Evolutionary conservation across 371 early-diverging fungal species (phyloP), one percentile per base, ranked within the genome.

Genomic region (Mortierella sp.): DNA sequence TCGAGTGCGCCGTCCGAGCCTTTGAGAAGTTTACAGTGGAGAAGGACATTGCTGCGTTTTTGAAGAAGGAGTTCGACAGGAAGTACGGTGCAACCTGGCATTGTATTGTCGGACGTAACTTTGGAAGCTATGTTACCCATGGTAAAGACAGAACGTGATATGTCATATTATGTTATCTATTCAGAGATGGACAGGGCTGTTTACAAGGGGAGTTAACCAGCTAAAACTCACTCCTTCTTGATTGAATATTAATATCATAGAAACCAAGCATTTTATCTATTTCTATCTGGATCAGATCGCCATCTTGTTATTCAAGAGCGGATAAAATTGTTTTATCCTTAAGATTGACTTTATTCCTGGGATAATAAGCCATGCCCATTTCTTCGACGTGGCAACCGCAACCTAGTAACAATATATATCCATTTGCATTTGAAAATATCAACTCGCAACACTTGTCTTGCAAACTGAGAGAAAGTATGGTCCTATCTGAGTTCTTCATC

Each of bases 61-160:
- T 99, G 86, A 99, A 99, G 88, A 92, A 95, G 64, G 97, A 97
- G 72, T 98, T 97, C 75, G 99, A 99, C 89, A 94, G 94, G 82
- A 95, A 96, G 87, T 97, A 95, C 82, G 95, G 96, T 69, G 91
- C 94, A 39, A 95, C 97, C 51, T 99, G 99, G 98, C 99, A 99
- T 80, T 97, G 95, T 79, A 93, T 98, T 62, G 99, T 97, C 51
- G 99, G 99, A 55, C 88, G 96, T 63, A 97, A 94, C 88, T 98
- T 97, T 91, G 99, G 98, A 54, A 95, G 95, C 53, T 97, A 94
- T 70, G 99, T 98, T 12, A 98, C 99, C 31, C 98, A 99, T 76
- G 95, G 95, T 96, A 87, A 81, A 76, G n/a, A n/a, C n/a, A n/a
- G n/a, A n/a, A n/a, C n/a, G n/a, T n/a, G n/a, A n/a, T n/a, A n/a